Evolutionary conservation across 2,329 filamentous ascomycete genomes (phyloP), one percentile per base, ranked within the genome.

Genomic region (Aspergillus ibericus): DNA sequence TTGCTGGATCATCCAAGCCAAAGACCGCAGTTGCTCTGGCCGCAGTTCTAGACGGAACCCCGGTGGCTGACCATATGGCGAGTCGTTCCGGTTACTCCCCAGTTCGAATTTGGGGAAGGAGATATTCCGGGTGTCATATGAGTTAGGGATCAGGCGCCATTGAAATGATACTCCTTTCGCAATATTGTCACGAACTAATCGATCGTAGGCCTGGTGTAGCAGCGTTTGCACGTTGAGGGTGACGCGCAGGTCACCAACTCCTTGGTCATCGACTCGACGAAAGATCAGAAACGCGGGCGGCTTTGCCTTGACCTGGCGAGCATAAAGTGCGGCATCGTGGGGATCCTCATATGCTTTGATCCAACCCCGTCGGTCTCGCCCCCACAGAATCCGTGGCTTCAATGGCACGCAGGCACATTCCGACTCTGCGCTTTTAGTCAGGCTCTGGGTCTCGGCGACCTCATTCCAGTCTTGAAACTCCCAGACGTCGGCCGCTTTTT

Each of bases 1-100:
- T 68, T 86, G 83, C 0, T 62, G 16, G 9, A 77, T 66, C 85
- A 88, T 88, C 87, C 87, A 90, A 0, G 70, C 62, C 2, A 90
- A 70, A 2, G 83, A 84, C 16, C 78, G 76, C 5, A 78, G 68
- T 61, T 90, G 87, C 32, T 85, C 81, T 0, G 74, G 71, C 5
- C 81, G 79, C 2, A 88, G 71, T 62, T 58, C n/a, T 48, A 53
- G 53, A 60, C 50, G 59, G 57, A 79, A 81, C 16, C 68, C 67
- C 18, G 70, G 72, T 18, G 75, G 76, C 57, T 80, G 73, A 1
- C 18, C 9, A 15, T 63, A 62, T 49, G 65, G 57, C 4, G 16
- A 5, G 51, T 81, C 76, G 0, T 64, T 42, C 38, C 73, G 71
- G 56, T 84, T 85, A 62, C 73, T 78, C 4, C 59, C 62, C 5